A percentile compares a stretch with the other conserved stretches of the same genome.
Conservation (phyloP, 352 stramenopile genomes). For the Peronospora tabacina region DNA sequence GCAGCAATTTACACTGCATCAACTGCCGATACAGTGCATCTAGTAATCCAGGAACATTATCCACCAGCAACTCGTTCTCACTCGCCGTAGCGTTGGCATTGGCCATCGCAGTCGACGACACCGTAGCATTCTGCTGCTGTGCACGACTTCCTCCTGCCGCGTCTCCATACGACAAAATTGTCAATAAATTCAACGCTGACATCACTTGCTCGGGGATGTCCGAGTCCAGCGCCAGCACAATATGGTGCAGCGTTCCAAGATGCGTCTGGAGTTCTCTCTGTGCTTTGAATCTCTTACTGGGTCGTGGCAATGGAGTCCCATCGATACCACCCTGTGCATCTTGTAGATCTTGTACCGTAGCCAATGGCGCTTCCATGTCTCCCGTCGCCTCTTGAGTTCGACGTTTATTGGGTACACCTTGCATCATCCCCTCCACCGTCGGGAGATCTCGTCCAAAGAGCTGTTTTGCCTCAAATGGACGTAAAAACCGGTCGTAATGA, state of each 20-base stretch:
- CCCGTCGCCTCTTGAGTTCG: slow-evolving; percentile 6
- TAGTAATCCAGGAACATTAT: slow-evolving; percentile 60
- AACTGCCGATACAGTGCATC: slow-evolving; percentile 72
- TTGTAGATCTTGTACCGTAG: slow-evolving; percentile 53
- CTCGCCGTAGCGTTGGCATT: slow-evolving; percentile 27
- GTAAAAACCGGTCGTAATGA: slow-evolving; percentile 48
- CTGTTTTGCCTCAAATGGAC: slow-evolving; percentile 72
- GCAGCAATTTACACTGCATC: slow-evolving; percentile 41
- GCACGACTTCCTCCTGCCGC: background rate
- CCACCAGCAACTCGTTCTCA: slow-evolving; percentile 55
- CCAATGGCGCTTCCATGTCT: slow-evolving; percentile 36
- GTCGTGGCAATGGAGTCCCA: slow-evolving; percentile 50
- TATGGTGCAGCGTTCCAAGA: slow-evolving; percentile 53
- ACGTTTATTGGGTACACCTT: slow-evolving; percentile 27
- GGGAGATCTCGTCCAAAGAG: slow-evolving; percentile 58
- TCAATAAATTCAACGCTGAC: slow-evolving; percentile 60
- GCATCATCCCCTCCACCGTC: slow-evolving; percentile 11
- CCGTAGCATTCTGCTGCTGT: slow-evolving; percentile 13
- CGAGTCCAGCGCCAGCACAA: slow-evolving; percentile 70
- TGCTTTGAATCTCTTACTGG: slow-evolving; percentile 61
- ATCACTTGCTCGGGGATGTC: slow-evolving; percentile 44
- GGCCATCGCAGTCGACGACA: background rate
- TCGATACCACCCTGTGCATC: slow-evolving; percentile 51
- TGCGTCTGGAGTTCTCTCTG: slow-evolving; percentile 37
- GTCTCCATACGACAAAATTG: slow-evolving; percentile 56